Base-by-base conservation (phyloP, 2,329 filamentous ascomycete species). In the Trichoderma lentiforme region DNA sequence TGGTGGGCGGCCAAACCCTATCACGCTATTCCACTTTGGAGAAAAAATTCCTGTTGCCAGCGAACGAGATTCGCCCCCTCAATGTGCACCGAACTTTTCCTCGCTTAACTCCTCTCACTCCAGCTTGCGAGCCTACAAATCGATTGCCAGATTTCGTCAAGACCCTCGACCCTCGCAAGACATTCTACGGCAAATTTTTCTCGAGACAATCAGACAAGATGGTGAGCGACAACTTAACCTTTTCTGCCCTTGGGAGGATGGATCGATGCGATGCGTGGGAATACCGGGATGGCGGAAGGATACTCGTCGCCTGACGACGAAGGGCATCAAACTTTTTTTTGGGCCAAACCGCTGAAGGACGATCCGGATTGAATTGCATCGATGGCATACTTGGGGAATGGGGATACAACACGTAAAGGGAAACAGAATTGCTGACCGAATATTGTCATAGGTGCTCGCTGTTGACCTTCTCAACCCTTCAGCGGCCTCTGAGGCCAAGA, bases 401-500 rank as follows among this genome's bases (percentile, higher is more conserved):
- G 39, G 61, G 39, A 67, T 24, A 47, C 24, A 7, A 43, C 7
- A 28, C 5, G 7, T 32, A 36, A n/a, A n/a, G 24, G 24, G 36
- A 47, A 74, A 47, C 70, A 70, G 57, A 60, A 34, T 71, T 83
- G 84, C 87, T 90, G 83, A 90, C 83, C 73, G 76, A 78, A 62
- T 78, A 74, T 74, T 73, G 65, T 61, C 74, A 78, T 84, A 98
- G 96, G 95, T 98, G 97, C 94, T 99, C 92, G 96, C 96, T 86
- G 93, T 98, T 90, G 96, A 99, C 91, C 95, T 99, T 83, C 92
- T 99, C 87, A 98, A 99, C 94, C 96, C 96, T 84, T 93, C 93
- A 84, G 93, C 95, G 87, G 93, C 94, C 87, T 91, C 95, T 86
- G 96, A 99, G 93, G 94, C 94, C 83, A 94, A 94, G 89, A 98